Evolutionary conservation across 202 grass and related monocot species (phyloP).

Genomic region (Digitaria exilis): DNA sequence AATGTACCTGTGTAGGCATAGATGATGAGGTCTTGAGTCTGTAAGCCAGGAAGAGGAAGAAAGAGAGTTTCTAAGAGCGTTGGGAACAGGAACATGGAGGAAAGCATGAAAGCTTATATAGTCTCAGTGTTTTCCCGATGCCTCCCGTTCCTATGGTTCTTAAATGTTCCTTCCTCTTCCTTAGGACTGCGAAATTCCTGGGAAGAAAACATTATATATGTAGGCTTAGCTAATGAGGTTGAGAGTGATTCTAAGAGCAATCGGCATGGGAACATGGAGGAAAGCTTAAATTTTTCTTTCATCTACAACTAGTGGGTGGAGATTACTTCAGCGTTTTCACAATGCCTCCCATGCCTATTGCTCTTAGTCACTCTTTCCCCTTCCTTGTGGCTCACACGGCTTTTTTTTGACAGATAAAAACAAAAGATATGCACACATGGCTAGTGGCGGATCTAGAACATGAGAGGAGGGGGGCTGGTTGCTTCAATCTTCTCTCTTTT

Average conservation of each 20-base stretch:
- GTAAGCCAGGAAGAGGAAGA: conserved; percentile 16
- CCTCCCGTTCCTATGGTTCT: conserved; percentile 45
- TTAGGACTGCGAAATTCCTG: not conserved
- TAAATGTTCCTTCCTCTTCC: conserved; percentile 36
- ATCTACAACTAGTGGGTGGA: conserved; percentile 6
- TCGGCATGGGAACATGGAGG: conserved; percentile 42
- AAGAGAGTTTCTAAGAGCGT: conserved; percentile 4
- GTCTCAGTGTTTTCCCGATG: conserved; percentile 24
- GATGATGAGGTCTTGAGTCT: not conserved
- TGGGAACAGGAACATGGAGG: conserved; percentile 25
- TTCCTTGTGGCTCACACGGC: conserved; percentile 20
- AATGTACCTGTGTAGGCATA: not conserved
- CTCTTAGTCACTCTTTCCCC: conserved; percentile 37
- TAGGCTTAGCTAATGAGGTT: not conserved
- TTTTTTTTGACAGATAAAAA: not conserved
- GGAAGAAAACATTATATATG: conserved; percentile 5
- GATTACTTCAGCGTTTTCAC: conserved; percentile 29
- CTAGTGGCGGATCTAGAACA: too few species aligned
- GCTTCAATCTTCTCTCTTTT: too few species aligned
- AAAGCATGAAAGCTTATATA: not conserved
- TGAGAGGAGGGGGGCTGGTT: too few species aligned
- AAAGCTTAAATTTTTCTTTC: conserved; percentile 19
- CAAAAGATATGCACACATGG: not conserved
- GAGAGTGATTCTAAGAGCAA: conserved; percentile 29
- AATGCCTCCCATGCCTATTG: conserved; percentile 45